Base-by-base conservation (phyloP, 495 filamentous ascomycete species). In the Amorphotheca resinae region DNA sequence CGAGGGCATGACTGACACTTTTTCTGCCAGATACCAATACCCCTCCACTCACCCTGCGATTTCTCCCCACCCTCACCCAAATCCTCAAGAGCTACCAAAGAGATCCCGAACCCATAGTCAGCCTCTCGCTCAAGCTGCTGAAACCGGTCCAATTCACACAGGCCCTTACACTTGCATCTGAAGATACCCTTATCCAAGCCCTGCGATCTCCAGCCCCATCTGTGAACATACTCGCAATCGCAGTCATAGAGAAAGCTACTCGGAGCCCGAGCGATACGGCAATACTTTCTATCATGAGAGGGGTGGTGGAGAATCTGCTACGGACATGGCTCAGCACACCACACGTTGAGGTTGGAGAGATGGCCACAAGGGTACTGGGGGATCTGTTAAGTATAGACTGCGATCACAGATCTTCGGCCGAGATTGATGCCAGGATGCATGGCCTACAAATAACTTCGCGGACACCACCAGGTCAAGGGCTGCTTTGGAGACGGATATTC, bases 401-500 rank as follows among this genome's bases (percentile, higher is more conserved):
- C 46, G 67, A 71, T 40, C 65, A 62, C 18, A 69, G 63, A 6
- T 68, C 70, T 41, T 59, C 65, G 28, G 61, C 66, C 26, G 63
- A 51, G 12, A 34, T 58, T 12, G 52, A 53, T 16, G 40, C 53
- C 5, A 44, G 35, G 28, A 60, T 63, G 41, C 56, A 62, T 35
- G 57, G 42, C 15, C 53, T 59, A 23, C 62, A 68, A 26, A 53
- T 69, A 31, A 48, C 60, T 7, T 41, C 59, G 16, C 53, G 66
- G 38, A 64, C 52, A 12, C 36, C 54, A 9, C 59, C 63, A 9
- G 79, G 80, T n/a, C 75, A 81, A 33, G 80, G 79, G 2, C 62
- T 75, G 0, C 64, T 91, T 56, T 89, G 84, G 85, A 66, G 76
- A 45, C 69, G 81, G 22, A 51, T 88, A 0, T 82, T 93, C 52